Percentiles rank a stretch among this genome's conserved stretches.
Conservation (phyloP, 768 basidiomycete genomes). For the Agrocybe praecox region DNA sequence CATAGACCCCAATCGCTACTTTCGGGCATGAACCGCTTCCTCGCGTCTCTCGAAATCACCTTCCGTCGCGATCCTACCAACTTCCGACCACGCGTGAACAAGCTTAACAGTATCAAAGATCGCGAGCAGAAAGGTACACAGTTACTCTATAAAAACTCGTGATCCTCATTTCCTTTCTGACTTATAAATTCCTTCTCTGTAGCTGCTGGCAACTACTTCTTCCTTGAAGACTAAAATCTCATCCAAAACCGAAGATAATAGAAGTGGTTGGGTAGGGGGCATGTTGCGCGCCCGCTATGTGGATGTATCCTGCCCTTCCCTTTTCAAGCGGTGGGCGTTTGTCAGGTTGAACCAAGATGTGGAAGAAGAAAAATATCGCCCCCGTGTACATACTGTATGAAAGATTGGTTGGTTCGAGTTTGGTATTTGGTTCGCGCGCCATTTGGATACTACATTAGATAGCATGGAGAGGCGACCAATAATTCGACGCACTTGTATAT, state of each 20-base stretch:
- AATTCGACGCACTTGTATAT: no score
- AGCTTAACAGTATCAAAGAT: slow-evolving; percentile 83
- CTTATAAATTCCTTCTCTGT: slow-evolving; percentile 10
- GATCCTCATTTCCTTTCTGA: background rate
- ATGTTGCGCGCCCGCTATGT: background rate
- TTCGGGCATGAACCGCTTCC: slow-evolving; percentile 97
- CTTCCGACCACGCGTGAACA: slow-evolving; percentile 88
- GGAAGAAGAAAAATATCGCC: background rate
- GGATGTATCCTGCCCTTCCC: no score
- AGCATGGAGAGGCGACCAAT: no score
- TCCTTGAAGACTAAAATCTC: slow-evolving; percentile 73
- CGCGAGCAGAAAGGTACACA: slow-evolving; percentile 77
- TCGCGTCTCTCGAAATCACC: slow-evolving; percentile 94
- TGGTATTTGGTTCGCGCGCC: no score
- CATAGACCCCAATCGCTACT: slow-evolving; percentile 89
- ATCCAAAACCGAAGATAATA: background rate
- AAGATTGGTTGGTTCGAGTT: no score
- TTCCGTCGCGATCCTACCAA: slow-evolving; percentile 98
- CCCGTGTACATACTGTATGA: background rate
- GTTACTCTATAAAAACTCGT: slow-evolving; percentile 18
- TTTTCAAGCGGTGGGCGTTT: no score
- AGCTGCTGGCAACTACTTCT: slow-evolving; percentile 90
- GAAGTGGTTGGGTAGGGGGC: background rate
- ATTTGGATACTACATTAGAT: no score
- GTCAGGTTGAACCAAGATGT: no score